Conservation (phyloP, 768 basidiomycete species). For the Termitomyces titanicus region DNA sequence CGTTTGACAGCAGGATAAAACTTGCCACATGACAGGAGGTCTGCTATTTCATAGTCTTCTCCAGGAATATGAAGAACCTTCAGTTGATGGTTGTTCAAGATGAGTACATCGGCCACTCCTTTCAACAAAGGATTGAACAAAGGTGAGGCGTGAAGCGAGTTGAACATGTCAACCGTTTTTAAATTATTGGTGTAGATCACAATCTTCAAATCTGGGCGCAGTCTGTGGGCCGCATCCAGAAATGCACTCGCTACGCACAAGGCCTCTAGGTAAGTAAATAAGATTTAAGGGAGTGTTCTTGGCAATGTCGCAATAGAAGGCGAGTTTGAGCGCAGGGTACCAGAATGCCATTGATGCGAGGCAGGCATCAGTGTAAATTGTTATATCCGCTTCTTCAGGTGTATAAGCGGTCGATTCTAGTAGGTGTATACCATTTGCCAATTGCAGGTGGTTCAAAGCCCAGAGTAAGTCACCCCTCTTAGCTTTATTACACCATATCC, state of each 20-base stretch:
- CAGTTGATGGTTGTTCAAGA: neutral
- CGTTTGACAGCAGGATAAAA: neutral
- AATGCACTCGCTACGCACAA: conserved; percentile 16
- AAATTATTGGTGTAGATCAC: conserved; percentile 25
- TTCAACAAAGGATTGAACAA: conserved; percentile 24
- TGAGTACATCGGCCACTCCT: no score
- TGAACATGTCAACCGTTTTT: conserved; percentile 27
- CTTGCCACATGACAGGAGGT: neutral
- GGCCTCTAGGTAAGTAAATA: conserved; percentile 27
- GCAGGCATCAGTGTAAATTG: conserved; percentile 9
- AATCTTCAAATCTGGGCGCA: neutral
- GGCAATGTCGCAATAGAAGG: conserved; percentile 10
- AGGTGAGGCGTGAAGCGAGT: conserved; percentile 16
- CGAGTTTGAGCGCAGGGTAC: neutral
- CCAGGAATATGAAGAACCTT: neutral
- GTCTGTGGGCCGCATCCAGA: neutral
- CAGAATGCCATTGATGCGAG: neutral
- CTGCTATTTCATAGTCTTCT: neutral
- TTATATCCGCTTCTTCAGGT: neutral
- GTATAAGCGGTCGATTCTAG: no score
- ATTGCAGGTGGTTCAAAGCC: no score
- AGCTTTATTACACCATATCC: no score
- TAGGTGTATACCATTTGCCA: no score
- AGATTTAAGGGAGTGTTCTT: neutral
- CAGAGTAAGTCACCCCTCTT: no score